Base-by-base conservation (phyloP, 2,329 filamentous ascomycete species). In the Penicillium sclerotigenum region DNA sequence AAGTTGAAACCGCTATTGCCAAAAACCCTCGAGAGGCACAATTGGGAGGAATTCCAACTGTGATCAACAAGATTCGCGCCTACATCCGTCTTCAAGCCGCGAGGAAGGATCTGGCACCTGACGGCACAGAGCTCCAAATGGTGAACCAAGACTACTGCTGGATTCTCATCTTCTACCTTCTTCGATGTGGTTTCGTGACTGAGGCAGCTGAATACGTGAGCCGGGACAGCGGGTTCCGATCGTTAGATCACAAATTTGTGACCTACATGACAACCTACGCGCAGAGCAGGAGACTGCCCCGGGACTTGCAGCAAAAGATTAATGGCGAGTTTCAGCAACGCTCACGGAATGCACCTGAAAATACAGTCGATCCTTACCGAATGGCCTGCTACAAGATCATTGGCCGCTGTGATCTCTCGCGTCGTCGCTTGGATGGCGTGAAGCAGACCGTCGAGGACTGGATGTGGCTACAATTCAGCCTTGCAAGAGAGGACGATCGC, bases 321-420 rank as follows among this genome's bases (percentile, higher is more conserved):
- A 89, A 89, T 64, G 90, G 89, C 60, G 92, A 97, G 70, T 97
- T 95, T 74, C 88, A 88, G 49, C 90, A 95, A 71, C 87, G 91
- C 43, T 83, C 87, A 26, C 87, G 90, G 61, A 90, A 95, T 67
- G 90, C 90, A 0, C 89, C 90, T 0, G 90, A 94, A 56, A 88
- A 92, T 69, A 89, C 90, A 1, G 86, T 95, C 61, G 94, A 99
- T 71, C 94, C 94, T 26, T 99, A 95, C 78, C 87, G 91, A 52
- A 92, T 96, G 86, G 92, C 93, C 46, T 97, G 94, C 73, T 97
- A 97, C 81, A 97, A 99, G 80, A 87, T 99, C 59, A 88, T 99
- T 65, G 94, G 95, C 43, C 91, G 85, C 47, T 87, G 84, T 68
- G 85, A 87, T 60, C 75, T 87, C 56, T 77, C 74, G 46, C 78